These are phyloP conservation scores for Pythium dissotocum DNA, from an alignment of 352 stramenopile genomes.

Conservation along the genomic window DNA sequence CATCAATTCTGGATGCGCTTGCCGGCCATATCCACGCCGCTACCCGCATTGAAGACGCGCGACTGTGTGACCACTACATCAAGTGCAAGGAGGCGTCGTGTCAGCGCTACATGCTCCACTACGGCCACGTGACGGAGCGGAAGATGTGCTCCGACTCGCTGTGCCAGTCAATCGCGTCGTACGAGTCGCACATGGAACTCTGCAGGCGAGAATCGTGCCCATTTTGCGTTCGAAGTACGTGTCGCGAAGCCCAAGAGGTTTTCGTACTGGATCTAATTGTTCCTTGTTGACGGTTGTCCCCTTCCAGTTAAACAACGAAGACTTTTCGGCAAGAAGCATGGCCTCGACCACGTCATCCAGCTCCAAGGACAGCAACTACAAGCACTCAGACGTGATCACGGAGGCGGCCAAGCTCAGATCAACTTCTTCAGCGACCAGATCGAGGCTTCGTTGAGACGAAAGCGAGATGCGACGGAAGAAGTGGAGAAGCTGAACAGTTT, in stretches of 20 bases:
- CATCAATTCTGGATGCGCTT: slow-evolving; percentile 32
- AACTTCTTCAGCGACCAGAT: slow-evolving; percentile 34
- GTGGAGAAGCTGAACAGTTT: slow-evolving; percentile 37
- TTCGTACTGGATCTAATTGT: neutral
- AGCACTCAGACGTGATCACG: slow-evolving; percentile 7
- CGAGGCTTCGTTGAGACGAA: slow-evolving; percentile 30
- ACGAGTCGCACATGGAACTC: slow-evolving; percentile 31
- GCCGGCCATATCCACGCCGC: slow-evolving; percentile 38
- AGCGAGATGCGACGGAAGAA: slow-evolving; percentile 24
- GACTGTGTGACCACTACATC: slow-evolving; percentile 28
- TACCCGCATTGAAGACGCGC: slow-evolving; percentile 33
- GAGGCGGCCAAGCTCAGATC: slow-evolving; percentile 13
- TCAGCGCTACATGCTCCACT: slow-evolving; percentile 21
- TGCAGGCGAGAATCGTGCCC: slow-evolving; percentile 26
- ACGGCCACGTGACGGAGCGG: slow-evolving; percentile 23
- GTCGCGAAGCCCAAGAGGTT: neutral
- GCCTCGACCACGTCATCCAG: slow-evolving; percentile 21
- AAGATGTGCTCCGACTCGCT: slow-evolving; percentile 24
- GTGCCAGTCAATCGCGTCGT: slow-evolving; percentile 30
- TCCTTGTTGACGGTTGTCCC: neutral
- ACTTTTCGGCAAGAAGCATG: slow-evolving; percentile 27
- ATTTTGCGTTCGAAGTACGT: slow-evolving; percentile 44
- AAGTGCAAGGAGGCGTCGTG: slow-evolving; percentile 34
- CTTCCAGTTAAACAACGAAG: slow-evolving; percentile 26
- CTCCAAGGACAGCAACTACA: slow-evolving; percentile 25